These are phyloP conservation scores for Venturia nashicola DNA, from an alignment of 2,329 filamentous ascomycete species.

Conservation along the genomic window DNA sequence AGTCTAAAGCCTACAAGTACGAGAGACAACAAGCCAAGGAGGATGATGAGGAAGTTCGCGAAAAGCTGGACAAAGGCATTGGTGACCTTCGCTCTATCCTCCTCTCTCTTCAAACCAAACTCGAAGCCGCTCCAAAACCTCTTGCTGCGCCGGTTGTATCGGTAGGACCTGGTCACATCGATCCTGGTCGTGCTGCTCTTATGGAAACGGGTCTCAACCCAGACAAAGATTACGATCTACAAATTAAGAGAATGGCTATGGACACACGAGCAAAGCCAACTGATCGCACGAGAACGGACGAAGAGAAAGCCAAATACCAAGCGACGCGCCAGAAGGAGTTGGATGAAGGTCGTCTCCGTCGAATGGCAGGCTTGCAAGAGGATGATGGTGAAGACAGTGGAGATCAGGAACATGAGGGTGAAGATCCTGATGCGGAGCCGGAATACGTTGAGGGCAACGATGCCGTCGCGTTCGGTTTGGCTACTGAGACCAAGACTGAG, in stretches of 20 bases:
- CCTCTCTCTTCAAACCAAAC: conserved; percentile 30
- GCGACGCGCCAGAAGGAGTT: conserved; percentile 65
- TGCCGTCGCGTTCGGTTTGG: conserved; percentile 50
- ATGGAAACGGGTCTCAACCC: conserved; percentile 51
- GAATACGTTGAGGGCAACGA: conserved; percentile 37
- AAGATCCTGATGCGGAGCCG: conserved; percentile 15
- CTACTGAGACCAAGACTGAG: conserved; percentile 46
- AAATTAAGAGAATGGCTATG: conserved; percentile 68
- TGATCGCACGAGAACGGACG: conserved; percentile 80
- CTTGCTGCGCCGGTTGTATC: conserved; percentile 20
- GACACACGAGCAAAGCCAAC: conserved; percentile 79
- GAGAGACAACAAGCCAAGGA: conserved; percentile 88
- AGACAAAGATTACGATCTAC: conserved; percentile 78
- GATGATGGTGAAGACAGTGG: conserved; percentile 47
- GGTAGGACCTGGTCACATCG: conserved; percentile 29
- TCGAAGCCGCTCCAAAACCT: conserved; percentile 11
- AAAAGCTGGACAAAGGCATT: conserved; percentile 74
- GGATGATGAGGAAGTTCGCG: conserved; percentile 78
- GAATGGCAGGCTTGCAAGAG: conserved; percentile 79
- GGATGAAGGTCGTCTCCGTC: conserved; percentile 67
- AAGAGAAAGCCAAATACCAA: conserved; percentile 70
- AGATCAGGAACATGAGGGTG: conserved; percentile 19
- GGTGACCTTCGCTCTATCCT: conserved; percentile 64
- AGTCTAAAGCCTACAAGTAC: conserved; percentile 91
- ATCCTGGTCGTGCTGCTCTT: conserved; percentile 50